phyloP scores from a whole-genome alignment of 768 basidiomycete genomes.

The Mycena amicta region DNA sequence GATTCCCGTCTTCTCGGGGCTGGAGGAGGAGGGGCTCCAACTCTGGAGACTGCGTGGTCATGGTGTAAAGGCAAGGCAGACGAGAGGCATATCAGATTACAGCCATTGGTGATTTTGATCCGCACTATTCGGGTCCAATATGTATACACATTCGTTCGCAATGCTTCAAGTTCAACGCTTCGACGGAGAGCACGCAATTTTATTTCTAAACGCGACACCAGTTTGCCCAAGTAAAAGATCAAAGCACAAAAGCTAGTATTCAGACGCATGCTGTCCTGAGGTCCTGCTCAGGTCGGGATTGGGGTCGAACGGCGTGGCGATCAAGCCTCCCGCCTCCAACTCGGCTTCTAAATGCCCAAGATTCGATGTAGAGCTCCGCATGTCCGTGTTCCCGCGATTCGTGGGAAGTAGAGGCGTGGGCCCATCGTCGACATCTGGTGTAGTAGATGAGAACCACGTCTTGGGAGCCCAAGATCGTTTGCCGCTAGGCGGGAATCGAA shows the following conservation, averaged over 20 bases:
- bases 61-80: not conserved
- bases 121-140: too few species aligned
- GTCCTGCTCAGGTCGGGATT: not conserved
- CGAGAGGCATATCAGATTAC: not conserved
- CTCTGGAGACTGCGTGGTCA: slow-evolving; percentile 4
- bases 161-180: too few species aligned
- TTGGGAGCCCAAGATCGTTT: slow-evolving; percentile 1
- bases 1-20: not conserved
- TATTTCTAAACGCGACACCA: too few species aligned
- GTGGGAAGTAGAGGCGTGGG: slow-evolving; percentile 19
- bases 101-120: not conserved
- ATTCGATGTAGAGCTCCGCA: slow-evolving; percentile 13
- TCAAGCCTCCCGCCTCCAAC: slow-evolving; percentile 16
- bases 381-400: slow-evolving; percentile 7
- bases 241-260: not conserved
- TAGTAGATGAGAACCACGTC: slow-evolving; percentile 1
- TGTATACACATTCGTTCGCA: too few species aligned
- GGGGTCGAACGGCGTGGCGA: slow-evolving; percentile 14
- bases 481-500: slow-evolving; percentile 5
- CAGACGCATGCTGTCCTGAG: too few species aligned
- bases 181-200: too few species aligned
- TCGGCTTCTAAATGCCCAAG: slow-evolving; percentile 19
- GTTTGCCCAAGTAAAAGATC: too few species aligned
- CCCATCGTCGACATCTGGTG: slow-evolving; percentile 3
- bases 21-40: slow-evolving; percentile 1